Evolutionary conservation across 306 rosid species (phyloP), one percentile per base, ranked within the genome.

Genomic region (Pterocarpus santalinus): DNA sequence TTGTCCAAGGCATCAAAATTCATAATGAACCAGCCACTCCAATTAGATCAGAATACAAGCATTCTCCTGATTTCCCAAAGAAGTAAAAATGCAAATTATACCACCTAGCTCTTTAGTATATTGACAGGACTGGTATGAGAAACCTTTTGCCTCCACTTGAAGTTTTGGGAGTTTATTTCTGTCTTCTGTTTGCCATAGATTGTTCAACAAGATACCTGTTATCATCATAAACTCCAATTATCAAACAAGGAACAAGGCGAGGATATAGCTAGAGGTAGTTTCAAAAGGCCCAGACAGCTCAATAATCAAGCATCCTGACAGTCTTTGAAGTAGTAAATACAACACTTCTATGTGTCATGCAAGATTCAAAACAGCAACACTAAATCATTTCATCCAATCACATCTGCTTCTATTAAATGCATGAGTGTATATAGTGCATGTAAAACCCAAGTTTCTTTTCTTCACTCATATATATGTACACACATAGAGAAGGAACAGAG

Each of bases 151-250:
- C 77, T 69, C 72, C 75, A 17, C 74, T 58, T 15, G 35, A 74
- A 82, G 56, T 64, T 62, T 47, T 22, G 1, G 30, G 56, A 47
- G 61, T 49, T 74, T 65, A 87, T n/a, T 53, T 72, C 7, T 65
- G 62, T 70, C 77, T 74, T 81, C 75, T 41, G 22, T 81, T 78
- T 64, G 68, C 80, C 78, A 70, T 75, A 68, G 88, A 84, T 58
- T 87, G 77, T 60, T 78, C 80, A 74, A 10, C 76, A 67, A 87
- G 84, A 79, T 81, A 87, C 86, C 90, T 87, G 80, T 81, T 53
- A 81, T 53, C 63, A 73, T 62, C 66, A 66, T 47, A 65, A 39
- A 11, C 12, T 12, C 69, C 66, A 72, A 66, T 64, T 70, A 87
- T 56, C 58, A 33, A 12, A 65, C 47, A 60, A 66, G 36, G 46